Conservation (phyloP, 1,284 basidiomycete species). For the Papiliotrema terrestris region DNA sequence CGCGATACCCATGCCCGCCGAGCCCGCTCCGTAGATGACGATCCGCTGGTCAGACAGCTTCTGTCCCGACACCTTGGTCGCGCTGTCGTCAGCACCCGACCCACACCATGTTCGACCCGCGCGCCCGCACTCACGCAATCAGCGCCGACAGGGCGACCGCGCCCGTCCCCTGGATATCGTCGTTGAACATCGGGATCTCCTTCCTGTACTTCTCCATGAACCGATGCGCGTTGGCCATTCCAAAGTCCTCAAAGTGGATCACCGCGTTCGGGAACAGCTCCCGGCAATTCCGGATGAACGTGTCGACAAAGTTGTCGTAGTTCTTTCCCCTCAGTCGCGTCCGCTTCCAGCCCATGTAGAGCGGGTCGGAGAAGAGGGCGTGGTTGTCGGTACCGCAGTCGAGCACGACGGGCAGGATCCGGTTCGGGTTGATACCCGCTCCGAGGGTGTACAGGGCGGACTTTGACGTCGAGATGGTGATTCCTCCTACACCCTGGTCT, state of each 20-base stretch:
- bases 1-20: constrained; percentile 74
- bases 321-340: constrained; percentile 49
- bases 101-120: too few relatives aligned
- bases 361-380: constrained; percentile 44
- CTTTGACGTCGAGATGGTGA: constrained; percentile 77
- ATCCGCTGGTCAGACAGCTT: constrained; percentile 69
- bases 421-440: constrained; percentile 70
- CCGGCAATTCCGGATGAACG: constrained; percentile 51
- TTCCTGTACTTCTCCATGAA: constrained; percentile 63
- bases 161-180: constrained; percentile 77
- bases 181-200: constrained; percentile 61
- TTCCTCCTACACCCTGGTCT: constrained; percentile 50
- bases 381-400: constrained; percentile 77
- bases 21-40: constrained; percentile 74
- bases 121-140: constrained; percentile 42
- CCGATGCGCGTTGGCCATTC: constrained; percentile 63
- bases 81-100: constrained; percentile 23
- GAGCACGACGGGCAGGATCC: constrained; percentile 62
- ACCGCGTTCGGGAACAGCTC: constrained; percentile 50
- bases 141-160: constrained; percentile 68
- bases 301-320: constrained; percentile 49
- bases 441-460: constrained; percentile 73
- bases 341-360: constrained; percentile 52
- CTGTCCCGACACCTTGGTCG: constrained; percentile 65
- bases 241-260: constrained; percentile 52